Conservation (phyloP, 2,329 filamentous ascomycete species). For the Ceratocystis variospora region DNA sequence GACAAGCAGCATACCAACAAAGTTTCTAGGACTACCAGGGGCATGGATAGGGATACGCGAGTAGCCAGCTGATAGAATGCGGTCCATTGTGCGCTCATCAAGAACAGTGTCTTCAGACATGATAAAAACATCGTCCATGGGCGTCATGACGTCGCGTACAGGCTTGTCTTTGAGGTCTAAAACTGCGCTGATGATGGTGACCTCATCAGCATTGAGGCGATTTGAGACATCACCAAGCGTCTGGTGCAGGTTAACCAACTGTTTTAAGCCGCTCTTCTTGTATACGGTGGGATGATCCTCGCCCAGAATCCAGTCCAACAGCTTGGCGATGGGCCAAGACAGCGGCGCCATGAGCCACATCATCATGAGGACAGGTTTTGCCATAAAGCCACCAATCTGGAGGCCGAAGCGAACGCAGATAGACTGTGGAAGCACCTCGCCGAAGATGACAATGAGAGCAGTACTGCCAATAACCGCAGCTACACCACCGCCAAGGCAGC, state of each 20-base stretch:
- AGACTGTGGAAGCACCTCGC: conserved; percentile 90
- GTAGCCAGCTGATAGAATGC: conserved; percentile 84
- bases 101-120: conserved; percentile 91
- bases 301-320: conserved; percentile 83
- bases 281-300: conserved; percentile 94
- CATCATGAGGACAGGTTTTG: conserved; percentile 67
- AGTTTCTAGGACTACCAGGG: conserved; percentile 69
- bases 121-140: conserved; percentile 92
- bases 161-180: conserved; percentile 93
- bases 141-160: conserved; percentile 93
- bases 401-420: conserved; percentile 92
- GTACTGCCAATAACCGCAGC: conserved; percentile 90
- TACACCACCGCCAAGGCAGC: conserved; percentile 86
- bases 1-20: conserved; percentile 93
- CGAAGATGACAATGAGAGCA: conserved; percentile 92
- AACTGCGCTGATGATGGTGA: conserved; percentile 96
- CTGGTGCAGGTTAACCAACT: conserved; percentile 86
- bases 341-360: conserved; percentile 89
- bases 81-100: conserved; percentile 88
- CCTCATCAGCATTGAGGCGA: conserved; percentile 89
- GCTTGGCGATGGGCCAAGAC: conserved; percentile 88
- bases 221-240: conserved; percentile 77
- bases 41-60: conserved; percentile 91
- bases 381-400: conserved; percentile 87
- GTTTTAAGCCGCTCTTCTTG: conserved; percentile 96